Evolutionary conservation across 306 rosid genomes (phyloP).

Genomic region (Lupinus albus): DNA sequence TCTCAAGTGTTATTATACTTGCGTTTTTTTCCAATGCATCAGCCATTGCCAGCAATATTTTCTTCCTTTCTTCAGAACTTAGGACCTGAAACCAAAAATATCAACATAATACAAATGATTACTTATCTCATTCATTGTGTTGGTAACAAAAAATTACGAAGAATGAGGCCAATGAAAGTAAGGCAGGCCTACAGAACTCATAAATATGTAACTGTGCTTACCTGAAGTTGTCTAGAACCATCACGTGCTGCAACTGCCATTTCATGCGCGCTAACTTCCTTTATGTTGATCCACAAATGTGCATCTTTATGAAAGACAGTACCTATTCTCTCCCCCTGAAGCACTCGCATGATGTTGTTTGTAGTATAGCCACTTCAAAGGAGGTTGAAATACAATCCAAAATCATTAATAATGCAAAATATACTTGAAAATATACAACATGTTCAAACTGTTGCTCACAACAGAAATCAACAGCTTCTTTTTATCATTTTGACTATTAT

Average conservation of each 20-base stretch:
- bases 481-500: too few relatives aligned
- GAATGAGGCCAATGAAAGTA: background rate
- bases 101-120: background rate
- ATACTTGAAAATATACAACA: too few relatives aligned
- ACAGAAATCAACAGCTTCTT: too few relatives aligned
- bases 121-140: background rate
- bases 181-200: too few relatives aligned
- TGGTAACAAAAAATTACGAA: constrained; percentile 12
- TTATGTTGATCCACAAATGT: constrained; percentile 66
- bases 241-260: constrained; percentile 81
- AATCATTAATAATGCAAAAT: constrained; percentile 31
- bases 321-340: constrained; percentile 77
- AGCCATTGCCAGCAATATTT: constrained; percentile 74
- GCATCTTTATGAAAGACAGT: constrained; percentile 90
- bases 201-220: constrained; percentile 19
- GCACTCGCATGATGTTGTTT: constrained; percentile 74
- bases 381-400: constrained; percentile 20
- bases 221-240: constrained; percentile 71
- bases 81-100: constrained; percentile 51
- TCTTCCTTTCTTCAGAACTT: constrained; percentile 60
- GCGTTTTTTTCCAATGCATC: constrained; percentile 68
- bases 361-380: constrained; percentile 67
- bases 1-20: constrained; percentile 56
- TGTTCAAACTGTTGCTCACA: background rate
- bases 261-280: constrained; percentile 72